phyloP scores from a whole-genome alignment of 2,329 filamentous ascomycete species.

The Tolypocladium guangdongense region DNA sequence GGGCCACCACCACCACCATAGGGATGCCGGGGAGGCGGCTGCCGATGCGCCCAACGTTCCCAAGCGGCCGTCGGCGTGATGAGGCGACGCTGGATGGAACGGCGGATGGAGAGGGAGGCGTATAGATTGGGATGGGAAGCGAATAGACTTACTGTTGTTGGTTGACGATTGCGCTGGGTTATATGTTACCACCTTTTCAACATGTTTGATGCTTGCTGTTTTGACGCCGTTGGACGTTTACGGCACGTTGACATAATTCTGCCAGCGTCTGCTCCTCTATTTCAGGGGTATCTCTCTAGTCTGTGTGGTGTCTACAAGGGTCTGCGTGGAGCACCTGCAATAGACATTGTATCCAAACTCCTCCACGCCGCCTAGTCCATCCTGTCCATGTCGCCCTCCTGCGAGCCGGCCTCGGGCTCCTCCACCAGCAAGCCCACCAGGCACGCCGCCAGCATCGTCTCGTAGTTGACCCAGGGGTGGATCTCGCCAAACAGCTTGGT shows the following conservation, averaged over 20 bases:
- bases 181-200: not conserved
- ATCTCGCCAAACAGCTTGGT: slow-evolving; percentile 54
- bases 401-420: slow-evolving; percentile 31
- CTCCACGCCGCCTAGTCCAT: slow-evolving; percentile 38
- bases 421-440: slow-evolving; percentile 53
- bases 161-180: not conserved
- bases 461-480: slow-evolving; percentile 63
- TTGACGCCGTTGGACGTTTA: not conserved
- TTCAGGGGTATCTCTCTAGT: slow-evolving; percentile 1
- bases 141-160: not conserved
- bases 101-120: not conserved
- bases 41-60: slow-evolving; percentile 15
- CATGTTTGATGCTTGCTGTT: not conserved
- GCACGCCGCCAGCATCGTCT: slow-evolving; percentile 55
- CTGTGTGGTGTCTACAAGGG: not conserved
- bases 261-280: not conserved
- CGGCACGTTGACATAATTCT: not conserved
- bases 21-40: slow-evolving; percentile 14
- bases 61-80: slow-evolving; percentile 2
- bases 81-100: not conserved
- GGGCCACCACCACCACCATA: slow-evolving; percentile 24
- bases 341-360: not conserved
- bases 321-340: not conserved
- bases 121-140: not conserved
- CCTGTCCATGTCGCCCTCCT: slow-evolving; percentile 39